phyloP scores from a whole-genome alignment of 2,329 filamentous ascomycete species.

The Cladosporium sp. region DNA sequence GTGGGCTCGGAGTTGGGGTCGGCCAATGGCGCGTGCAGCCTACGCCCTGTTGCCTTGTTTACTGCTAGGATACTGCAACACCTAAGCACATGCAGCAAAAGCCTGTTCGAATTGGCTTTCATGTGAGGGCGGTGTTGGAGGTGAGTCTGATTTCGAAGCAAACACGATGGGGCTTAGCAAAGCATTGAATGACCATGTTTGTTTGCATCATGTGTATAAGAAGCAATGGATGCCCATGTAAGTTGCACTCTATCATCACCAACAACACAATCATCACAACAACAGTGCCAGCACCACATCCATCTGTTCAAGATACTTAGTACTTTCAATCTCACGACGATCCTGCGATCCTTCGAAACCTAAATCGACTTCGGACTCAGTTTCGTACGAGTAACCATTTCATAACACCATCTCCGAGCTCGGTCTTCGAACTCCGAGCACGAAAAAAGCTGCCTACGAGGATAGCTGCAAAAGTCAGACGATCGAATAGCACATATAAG shows the following conservation, averaged over 20 bases:
- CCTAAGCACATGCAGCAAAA: background rate
- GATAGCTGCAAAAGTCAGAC: background rate
- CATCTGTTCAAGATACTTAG: background rate
- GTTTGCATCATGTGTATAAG: background rate
- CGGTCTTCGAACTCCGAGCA: background rate
- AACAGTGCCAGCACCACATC: background rate
- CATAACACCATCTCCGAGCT: background rate
- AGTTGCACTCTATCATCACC: background rate
- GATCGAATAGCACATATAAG: background rate
- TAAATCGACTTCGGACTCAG: background rate
- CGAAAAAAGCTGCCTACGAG: background rate
- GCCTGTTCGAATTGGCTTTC: background rate
- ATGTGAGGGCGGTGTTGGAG: background rate
- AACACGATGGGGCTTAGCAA: background rate
- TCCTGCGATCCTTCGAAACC: background rate
- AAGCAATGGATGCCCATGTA: too few relatives aligned
- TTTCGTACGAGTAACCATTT: conserved; percentile 1
- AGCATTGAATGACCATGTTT: background rate
- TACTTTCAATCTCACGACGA: background rate
- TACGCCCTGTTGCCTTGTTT: background rate
- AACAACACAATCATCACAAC: background rate
- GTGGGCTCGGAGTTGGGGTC: background rate
- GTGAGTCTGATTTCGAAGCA: background rate
- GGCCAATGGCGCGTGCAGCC: background rate
- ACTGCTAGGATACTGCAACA: background rate